Conservation (phyloP, 805 yeast species). For the Wickerhamomyces subpelliculosus region DNA sequence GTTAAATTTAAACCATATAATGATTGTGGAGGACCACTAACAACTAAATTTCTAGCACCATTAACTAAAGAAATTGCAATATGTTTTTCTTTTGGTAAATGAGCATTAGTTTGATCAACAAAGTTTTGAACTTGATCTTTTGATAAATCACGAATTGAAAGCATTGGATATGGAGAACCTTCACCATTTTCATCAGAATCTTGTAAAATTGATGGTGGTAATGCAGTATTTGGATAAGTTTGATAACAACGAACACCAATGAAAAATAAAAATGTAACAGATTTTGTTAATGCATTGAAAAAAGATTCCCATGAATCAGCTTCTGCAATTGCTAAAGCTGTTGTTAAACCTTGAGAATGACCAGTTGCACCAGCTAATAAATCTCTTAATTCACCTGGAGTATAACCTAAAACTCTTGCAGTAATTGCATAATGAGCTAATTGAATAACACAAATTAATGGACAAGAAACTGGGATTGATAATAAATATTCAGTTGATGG, state of each 20-base stretch:
- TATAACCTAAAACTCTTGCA: conserved; percentile 72
- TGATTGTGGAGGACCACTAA: conserved; percentile 97
- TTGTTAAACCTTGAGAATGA: conserved; percentile 87
- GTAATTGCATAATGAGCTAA: conserved; percentile 88
- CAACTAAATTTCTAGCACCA: conserved; percentile 94
- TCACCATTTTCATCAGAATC: conserved; percentile 92
- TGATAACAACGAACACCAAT: conserved; percentile 89
- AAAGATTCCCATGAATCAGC: conserved; percentile 83
- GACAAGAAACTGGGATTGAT: conserved; percentile 91
- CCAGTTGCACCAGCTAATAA: conserved; percentile 74
- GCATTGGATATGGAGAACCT: conserved; percentile 97
- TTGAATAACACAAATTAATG: conserved; percentile 95
- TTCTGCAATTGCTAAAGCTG: conserved; percentile 86
- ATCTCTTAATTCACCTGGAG: conserved; percentile 82
- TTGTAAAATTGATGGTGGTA: conserved; percentile 88
- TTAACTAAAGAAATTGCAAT: conserved; percentile 85
- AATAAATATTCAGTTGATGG: conserved; percentile 87
- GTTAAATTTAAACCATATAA: conserved; percentile 90
- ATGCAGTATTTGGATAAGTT: conserved; percentile 86
- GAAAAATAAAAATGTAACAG: conserved; percentile 81
- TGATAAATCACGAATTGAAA: conserved; percentile 85
- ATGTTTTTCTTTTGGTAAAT: conserved; percentile 86
- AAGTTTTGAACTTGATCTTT: conserved; percentile 69
- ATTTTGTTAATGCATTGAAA: conserved; percentile 61
- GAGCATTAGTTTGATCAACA: conserved; percentile 84